Evolutionary conservation across 768 basidiomycete species (phyloP).

Genomic region (Tricholoma bakamatsutake): DNA sequence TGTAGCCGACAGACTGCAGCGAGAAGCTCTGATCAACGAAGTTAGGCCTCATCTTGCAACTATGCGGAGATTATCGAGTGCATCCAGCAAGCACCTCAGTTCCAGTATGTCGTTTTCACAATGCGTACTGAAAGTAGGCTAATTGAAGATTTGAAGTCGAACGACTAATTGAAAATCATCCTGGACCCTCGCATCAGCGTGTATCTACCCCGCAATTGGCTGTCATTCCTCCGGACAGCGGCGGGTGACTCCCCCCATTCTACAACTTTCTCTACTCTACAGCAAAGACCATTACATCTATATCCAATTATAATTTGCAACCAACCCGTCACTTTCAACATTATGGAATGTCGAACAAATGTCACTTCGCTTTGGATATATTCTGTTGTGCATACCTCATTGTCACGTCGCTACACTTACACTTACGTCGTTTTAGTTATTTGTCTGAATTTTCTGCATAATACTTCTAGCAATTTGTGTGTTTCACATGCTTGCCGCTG

Average conservation of each 20-base stretch:
- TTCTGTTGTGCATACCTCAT: constrained; percentile 14
- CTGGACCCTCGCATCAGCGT: constrained; percentile 15
- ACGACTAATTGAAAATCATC: constrained; percentile 54
- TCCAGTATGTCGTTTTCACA: constrained; percentile 52
- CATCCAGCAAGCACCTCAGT: constrained; percentile 74
- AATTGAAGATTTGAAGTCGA: constrained; percentile 44
- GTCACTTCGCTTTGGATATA: constrained; percentile 22
- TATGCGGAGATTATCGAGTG: constrained; percentile 68
- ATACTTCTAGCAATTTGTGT: no score
- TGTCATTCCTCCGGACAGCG: constrained; percentile 15
- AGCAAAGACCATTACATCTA: constrained; percentile 1
- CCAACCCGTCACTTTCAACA: constrained; percentile 22
- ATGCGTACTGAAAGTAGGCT: constrained; percentile 1
- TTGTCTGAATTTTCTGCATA: not conserved
- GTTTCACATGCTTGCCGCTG: no score
- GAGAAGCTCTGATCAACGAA: constrained; percentile 52
- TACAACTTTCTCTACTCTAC: constrained; percentile 15
- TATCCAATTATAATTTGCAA: constrained; percentile 18
- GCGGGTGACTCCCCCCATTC: constrained; percentile 14
- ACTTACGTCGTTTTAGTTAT: constrained; percentile 16
- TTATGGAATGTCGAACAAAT: constrained; percentile 17
- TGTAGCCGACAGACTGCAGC: constrained; percentile 68
- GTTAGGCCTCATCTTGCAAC: constrained; percentile 62
- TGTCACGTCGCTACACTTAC: constrained; percentile 7
- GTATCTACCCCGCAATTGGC: constrained; percentile 12